phyloP scores from a whole-genome alignment of 1,284 basidiomycete species.

The Cryptococcus hybrid region DNA sequence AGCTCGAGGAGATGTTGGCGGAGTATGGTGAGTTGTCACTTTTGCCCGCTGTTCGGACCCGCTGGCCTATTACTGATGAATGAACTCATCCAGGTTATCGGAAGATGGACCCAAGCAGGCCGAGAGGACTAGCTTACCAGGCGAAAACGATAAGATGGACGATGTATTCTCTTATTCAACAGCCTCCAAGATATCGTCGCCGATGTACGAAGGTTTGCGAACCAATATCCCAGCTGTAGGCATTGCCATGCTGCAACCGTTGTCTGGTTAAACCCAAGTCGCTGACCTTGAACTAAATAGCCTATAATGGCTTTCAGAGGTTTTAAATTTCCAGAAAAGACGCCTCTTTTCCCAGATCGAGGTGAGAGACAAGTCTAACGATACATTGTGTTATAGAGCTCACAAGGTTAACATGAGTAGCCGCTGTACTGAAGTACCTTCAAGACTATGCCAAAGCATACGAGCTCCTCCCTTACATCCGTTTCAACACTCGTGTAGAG shows the following conservation, averaged over 20 bases:
- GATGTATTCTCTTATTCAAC: slow-evolving; percentile 23
- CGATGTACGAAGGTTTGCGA: slow-evolving; percentile 46
- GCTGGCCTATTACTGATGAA: not conserved
- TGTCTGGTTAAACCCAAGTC: not conserved
- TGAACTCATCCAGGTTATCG: slow-evolving; percentile 16
- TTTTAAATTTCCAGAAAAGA: slow-evolving; percentile 18
- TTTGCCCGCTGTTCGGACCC: not conserved
- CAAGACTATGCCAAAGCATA: slow-evolving; percentile 35
- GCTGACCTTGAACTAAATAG: slow-evolving; percentile 7
- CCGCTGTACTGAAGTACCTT: slow-evolving; percentile 47
- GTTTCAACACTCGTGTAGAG: slow-evolving; percentile 46
- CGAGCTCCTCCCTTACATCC: slow-evolving; percentile 31
- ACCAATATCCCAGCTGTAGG: slow-evolving; percentile 49
- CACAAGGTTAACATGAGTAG: slow-evolving; percentile 1
- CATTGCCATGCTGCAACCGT: slow-evolving; percentile 6
- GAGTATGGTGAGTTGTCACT: slow-evolving; percentile 38
- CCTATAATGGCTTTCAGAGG: slow-evolving; percentile 34
- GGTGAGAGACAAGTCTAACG: slow-evolving; percentile 11
- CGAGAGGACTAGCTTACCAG: slow-evolving; percentile 1
- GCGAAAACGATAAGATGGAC: not conserved
- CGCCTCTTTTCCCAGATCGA: slow-evolving; percentile 24
- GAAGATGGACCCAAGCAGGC: slow-evolving; percentile 17
- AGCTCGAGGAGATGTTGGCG: slow-evolving; percentile 33
- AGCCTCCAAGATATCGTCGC: slow-evolving; percentile 24
- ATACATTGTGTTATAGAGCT: not conserved